Percentiles rank a stretch among this genome's conserved stretches.
Conservation (phyloP, 441 rosid species). For the Lagerstroemia fauriei region DNA sequence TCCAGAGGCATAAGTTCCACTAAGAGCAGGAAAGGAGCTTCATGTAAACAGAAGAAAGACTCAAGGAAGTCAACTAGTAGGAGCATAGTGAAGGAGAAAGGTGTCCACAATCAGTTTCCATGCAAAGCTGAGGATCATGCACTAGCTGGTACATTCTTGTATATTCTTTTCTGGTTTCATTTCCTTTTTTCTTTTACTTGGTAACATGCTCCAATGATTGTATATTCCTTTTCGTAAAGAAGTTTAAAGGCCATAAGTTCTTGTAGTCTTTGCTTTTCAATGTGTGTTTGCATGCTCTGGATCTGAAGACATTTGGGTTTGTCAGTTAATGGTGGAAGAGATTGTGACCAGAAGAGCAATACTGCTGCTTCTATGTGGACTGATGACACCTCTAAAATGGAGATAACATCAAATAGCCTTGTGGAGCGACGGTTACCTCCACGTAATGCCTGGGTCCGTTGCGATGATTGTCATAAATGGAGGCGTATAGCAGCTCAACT, state of each 20-base stretch:
- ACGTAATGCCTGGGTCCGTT: conserved; percentile 85
- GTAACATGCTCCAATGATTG: not conserved
- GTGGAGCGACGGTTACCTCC: conserved; percentile 44
- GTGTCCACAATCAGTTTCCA: conserved; percentile 33
- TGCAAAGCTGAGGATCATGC: conserved; percentile 38
- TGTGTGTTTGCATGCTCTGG: not conserved
- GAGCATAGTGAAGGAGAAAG: conserved; percentile 44
- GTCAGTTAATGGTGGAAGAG: conserved; percentile 42
- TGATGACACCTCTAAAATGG: conserved; percentile 39
- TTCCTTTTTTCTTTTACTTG: conserved; percentile 9
- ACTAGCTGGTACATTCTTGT: conserved; percentile 58
- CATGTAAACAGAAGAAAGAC: conserved; percentile 39
- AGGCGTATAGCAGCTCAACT: conserved; percentile 78
- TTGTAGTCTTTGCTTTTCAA: not conserved
- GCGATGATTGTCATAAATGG: conserved; percentile 94
- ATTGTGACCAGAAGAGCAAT: conserved; percentile 37
- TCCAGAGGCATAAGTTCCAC: conserved; percentile 47
- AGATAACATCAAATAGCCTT: conserved; percentile 37
- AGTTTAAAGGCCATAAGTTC: not conserved
- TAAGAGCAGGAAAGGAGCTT: conserved; percentile 46
- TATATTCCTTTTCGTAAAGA: not conserved
- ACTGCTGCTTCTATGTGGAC: conserved; percentile 35
- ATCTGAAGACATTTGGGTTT: not conserved
- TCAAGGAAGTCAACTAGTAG: conserved; percentile 39
- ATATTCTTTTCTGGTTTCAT: conserved; percentile 20